phyloP scores from a whole-genome alignment of 2,329 filamentous ascomycete genomes.

The Juglanconis juglandina region DNA sequence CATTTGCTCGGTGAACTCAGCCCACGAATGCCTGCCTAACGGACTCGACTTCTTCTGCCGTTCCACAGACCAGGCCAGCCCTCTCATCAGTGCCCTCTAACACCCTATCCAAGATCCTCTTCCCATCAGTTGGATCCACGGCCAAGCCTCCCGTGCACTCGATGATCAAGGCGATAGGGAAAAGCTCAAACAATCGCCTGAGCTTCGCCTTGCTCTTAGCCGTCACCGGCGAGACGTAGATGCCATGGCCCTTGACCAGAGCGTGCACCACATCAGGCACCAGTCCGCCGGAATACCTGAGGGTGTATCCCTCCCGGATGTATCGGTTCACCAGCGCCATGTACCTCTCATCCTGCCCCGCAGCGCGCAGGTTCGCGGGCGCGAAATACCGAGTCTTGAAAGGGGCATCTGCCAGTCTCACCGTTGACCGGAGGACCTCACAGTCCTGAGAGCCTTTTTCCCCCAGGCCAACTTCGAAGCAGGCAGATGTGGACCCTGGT shows the following conservation, averaged over 20 bases:
- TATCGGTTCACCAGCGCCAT: conserved; percentile 46
- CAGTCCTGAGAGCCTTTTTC: conserved; percentile 24
- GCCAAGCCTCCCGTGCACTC: conserved; percentile 59
- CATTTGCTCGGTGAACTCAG: neutral
- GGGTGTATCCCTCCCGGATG: conserved; percentile 52
- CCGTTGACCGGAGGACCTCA: conserved; percentile 38
- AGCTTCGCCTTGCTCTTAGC: conserved; percentile 52
- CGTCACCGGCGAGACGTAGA: conserved; percentile 59
- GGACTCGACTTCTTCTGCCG: conserved; percentile 43
- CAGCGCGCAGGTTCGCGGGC: conserved; percentile 58
- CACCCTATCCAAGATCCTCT: conserved; percentile 36
- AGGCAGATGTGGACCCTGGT: conserved; percentile 33
- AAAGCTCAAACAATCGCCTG: conserved; percentile 56
- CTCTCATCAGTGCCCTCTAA: conserved; percentile 45
- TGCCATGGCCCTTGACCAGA: conserved; percentile 58
- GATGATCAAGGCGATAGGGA: conserved; percentile 56
- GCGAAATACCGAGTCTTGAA: conserved; percentile 57
- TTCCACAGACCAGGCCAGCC: conserved; percentile 50
- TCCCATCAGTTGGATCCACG: conserved; percentile 44
- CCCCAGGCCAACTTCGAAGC: conserved; percentile 50
- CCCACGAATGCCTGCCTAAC: conserved; percentile 25
- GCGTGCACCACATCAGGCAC: conserved; percentile 60
- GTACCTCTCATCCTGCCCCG: conserved; percentile 49
- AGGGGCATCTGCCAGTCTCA: conserved; percentile 36
- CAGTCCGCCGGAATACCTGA: conserved; percentile 58